Conservation (phyloP, 208 protist species). For the Acanthamoeba lenticulata region DNA sequence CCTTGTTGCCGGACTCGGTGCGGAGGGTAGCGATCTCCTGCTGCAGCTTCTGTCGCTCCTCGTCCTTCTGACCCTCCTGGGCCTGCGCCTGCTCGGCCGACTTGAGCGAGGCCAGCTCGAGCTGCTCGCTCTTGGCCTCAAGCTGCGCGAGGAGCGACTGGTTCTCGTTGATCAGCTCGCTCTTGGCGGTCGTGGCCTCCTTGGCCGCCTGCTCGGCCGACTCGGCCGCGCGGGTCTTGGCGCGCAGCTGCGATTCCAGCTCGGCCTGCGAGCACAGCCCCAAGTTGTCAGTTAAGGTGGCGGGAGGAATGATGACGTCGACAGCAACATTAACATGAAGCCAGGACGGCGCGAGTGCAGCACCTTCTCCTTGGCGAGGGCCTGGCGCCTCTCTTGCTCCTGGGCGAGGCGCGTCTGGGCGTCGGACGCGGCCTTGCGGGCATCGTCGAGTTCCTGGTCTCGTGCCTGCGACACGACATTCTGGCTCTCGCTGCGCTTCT, state of each 20-base stretch:
- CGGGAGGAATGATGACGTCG: no score
- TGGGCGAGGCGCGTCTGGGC: not conserved
- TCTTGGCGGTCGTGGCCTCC: not conserved
- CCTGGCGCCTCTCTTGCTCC: conserved; percentile 7
- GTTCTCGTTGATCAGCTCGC: not conserved
- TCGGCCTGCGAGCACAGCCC: not conserved
- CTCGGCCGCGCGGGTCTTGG: not conserved
- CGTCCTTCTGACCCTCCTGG: conserved; percentile 15
- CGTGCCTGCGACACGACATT: not conserved
- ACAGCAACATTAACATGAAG: no score
- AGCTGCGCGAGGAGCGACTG: conserved; percentile 6
- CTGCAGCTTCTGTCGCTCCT: conserved; percentile 52
- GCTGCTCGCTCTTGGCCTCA: not conserved
- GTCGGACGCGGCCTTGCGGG: not conserved
- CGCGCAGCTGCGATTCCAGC: not conserved
- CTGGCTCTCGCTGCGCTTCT: conserved; percentile 13
- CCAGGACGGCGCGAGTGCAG: no score
- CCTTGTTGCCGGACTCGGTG: conserved; percentile 22
- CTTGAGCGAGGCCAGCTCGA: not conserved
- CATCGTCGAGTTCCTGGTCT: not conserved
- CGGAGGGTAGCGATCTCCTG: conserved; percentile 47
- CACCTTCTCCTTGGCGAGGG: conserved; percentile 20
- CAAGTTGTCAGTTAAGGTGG: no score
- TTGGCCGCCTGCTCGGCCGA: not conserved
- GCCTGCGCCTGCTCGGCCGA: not conserved